Conservation (phyloP, 306 rosid genomes). For the Cyamopsis tetragonoloba region DNA sequence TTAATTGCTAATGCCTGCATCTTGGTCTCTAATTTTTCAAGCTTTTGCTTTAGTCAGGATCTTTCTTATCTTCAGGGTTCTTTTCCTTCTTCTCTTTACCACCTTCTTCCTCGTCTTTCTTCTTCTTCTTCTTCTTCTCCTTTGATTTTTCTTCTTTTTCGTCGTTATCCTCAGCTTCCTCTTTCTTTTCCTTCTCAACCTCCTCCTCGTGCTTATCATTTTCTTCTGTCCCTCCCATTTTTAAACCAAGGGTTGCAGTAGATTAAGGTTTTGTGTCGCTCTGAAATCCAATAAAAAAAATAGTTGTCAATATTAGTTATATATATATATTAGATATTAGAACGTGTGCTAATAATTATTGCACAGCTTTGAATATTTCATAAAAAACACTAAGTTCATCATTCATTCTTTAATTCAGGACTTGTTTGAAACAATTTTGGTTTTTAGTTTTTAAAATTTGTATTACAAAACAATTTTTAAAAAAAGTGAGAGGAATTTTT, state of each 20-base stretch:
- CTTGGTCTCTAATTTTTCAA: slow-evolving; percentile 51
- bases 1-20: slow-evolving; percentile 43
- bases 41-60: slow-evolving; percentile 51
- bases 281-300: slow-evolving; percentile 15
- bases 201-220: not conserved
- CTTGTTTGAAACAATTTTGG: too few species aligned
- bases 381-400: too few species aligned
- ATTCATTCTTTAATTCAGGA: too few species aligned
- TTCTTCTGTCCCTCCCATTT: slow-evolving; percentile 45
- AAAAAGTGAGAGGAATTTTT: too few species aligned
- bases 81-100: slow-evolving; percentile 44
- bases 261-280: slow-evolving; percentile 13
- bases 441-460: too few species aligned
- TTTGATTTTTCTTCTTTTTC: slow-evolving; percentile 20
- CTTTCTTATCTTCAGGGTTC: slow-evolving; percentile 56
- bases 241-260: not conserved
- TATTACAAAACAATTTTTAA: too few species aligned
- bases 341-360: too few species aligned
- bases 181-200: slow-evolving; percentile 26
- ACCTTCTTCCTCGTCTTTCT: slow-evolving; percentile 18
- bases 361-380: too few species aligned
- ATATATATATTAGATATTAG: too few species aligned
- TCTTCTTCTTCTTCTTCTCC: slow-evolving; percentile 40
- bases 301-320: not conserved
- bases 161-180: not conserved